These are phyloP conservation scores for Tetrapisispora taiwanensis DNA, from an alignment of 805 yeast species.

Conservation along the genomic window DNA sequence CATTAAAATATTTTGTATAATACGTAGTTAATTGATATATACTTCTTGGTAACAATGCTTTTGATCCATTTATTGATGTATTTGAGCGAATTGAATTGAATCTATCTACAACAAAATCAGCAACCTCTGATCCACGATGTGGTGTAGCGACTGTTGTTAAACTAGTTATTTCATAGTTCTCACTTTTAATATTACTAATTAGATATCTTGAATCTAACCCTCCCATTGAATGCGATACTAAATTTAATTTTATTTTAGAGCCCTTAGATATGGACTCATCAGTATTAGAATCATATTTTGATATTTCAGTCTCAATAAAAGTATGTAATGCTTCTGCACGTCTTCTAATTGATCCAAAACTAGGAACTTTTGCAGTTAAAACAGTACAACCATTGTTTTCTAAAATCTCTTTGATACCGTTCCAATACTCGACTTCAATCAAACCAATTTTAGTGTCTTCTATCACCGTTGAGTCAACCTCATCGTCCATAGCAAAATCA, in stretches of 20 bases:
- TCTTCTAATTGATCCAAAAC: constrained; percentile 64
- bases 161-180: constrained; percentile 50
- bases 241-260: constrained; percentile 43
- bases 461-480: not conserved
- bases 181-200: constrained; percentile 42
- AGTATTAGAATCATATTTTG: not conserved
- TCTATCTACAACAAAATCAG: constrained; percentile 49
- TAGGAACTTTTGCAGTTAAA: constrained; percentile 67
- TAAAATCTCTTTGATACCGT: constrained; percentile 59
- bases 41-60: constrained; percentile 29
- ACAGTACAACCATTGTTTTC: constrained; percentile 56
- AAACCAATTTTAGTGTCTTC: constrained; percentile 17
- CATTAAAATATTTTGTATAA: constrained; percentile 46
- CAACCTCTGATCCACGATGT: constrained; percentile 77
- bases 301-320: constrained; percentile 35
- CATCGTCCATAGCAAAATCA: constrained; percentile 15
- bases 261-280: not conserved
- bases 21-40: constrained; percentile 59
- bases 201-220: constrained; percentile 78
- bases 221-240: constrained; percentile 91
- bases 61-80: constrained; percentile 12
- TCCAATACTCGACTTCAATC: constrained; percentile 60
- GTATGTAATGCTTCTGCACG: constrained; percentile 51
- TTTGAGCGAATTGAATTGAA: constrained; percentile 18
- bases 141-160: constrained; percentile 84